These are phyloP conservation scores for Arabis alpina DNA, from an alignment of 345 rosid genomes.

Conservation along the genomic window DNA sequence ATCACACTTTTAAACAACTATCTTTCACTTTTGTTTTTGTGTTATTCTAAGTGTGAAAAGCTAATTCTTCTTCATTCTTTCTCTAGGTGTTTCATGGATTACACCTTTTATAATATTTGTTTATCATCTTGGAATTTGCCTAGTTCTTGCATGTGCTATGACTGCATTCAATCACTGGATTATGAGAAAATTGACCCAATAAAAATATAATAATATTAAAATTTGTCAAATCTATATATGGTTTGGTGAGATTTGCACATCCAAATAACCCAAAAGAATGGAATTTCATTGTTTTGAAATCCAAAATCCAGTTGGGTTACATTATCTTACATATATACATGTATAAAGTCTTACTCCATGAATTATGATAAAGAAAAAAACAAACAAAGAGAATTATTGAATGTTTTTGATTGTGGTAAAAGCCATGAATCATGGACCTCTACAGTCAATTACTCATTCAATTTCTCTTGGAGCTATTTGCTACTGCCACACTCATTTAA, in stretches of 20 bases:
- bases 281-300: constrained; percentile 11
- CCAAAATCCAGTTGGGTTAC: constrained; percentile 37
- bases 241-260: constrained; percentile 38
- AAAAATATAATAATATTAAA: neutral
- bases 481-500: constrained; percentile 30
- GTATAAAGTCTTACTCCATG: constrained; percentile 7
- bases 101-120: constrained; percentile 34
- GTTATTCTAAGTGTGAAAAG: constrained; percentile 29
- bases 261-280: neutral
- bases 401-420: constrained; percentile 38
- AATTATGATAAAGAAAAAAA: neutral
- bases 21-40: constrained; percentile 35
- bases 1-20: constrained; percentile 42
- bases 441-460: constrained; percentile 32
- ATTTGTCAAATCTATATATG: constrained; percentile 23
- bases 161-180: constrained; percentile 31
- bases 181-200: constrained; percentile 21
- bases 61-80: constrained; percentile 40
- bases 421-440: constrained; percentile 44
- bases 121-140: constrained; percentile 11
- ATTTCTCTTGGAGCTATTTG: constrained; percentile 42
- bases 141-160: constrained; percentile 35
- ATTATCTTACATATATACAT: constrained; percentile 18
- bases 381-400: constrained; percentile 34
- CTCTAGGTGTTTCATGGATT: constrained; percentile 43